phyloP scores from a whole-genome alignment of 139 green algal genomes.

The Helicosporidium sp. region DNA sequence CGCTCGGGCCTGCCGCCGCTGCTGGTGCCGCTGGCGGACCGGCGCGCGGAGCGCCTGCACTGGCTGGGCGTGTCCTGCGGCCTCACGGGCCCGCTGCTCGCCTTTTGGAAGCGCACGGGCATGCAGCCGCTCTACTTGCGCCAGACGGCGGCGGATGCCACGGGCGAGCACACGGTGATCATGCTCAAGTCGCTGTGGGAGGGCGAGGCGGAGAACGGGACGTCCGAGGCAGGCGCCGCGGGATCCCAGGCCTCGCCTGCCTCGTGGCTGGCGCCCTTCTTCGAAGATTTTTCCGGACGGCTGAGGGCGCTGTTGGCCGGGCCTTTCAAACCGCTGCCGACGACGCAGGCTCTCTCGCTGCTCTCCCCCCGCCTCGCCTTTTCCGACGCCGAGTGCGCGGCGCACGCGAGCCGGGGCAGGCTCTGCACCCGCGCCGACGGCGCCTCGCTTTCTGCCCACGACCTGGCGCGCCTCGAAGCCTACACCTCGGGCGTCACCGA shows the following conservation, averaged over 20 bases:
- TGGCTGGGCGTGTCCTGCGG: constrained; percentile 85
- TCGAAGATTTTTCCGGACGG: constrained; percentile 51
- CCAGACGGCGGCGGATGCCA: constrained; percentile 65
- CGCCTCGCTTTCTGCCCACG: constrained; percentile 22
- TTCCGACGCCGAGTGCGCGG: constrained; percentile 34
- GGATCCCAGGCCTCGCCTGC: constrained; percentile 26
- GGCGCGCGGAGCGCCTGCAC: constrained; percentile 66
- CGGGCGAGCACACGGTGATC: constrained; percentile 80
- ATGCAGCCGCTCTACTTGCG: constrained; percentile 81
- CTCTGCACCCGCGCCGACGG: constrained; percentile 33
- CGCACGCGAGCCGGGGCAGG: constrained; percentile 11
- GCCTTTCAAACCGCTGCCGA: constrained; percentile 32
- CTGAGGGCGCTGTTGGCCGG: constrained; percentile 27
- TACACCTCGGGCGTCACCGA: constrained; percentile 87
- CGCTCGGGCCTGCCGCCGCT: constrained; percentile 66
- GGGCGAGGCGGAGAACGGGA: too few relatives aligned
- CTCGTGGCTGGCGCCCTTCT: constrained; percentile 63
- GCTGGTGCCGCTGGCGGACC: constrained; percentile 55
- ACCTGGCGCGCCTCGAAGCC: constrained; percentile 41
- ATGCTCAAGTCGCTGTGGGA: constrained; percentile 58
- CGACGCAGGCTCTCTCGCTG: constrained; percentile 61
- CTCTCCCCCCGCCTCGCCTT: constrained; percentile 70
- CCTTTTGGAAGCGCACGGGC: constrained; percentile 65
- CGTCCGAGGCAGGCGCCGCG: too few relatives aligned
- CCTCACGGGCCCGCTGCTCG: constrained; percentile 73